Evolutionary conservation across 78 protist species (phyloP).

Genomic region (Speleostelium caveatum): DNA sequence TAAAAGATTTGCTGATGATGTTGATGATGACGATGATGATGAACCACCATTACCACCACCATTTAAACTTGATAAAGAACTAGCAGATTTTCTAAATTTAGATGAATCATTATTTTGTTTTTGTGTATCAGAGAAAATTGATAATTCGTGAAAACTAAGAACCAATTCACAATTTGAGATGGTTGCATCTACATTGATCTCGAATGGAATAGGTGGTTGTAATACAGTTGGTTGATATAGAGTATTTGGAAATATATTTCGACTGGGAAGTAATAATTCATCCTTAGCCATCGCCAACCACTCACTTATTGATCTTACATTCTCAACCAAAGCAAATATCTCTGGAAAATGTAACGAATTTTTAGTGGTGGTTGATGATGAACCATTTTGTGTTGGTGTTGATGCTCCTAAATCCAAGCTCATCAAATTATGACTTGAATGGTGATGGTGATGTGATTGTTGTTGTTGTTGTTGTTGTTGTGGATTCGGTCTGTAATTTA

Average conservation of each 20-base stretch:
- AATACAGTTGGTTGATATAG: constrained; percentile 39
- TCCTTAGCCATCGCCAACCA: constrained; percentile 61
- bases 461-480: no score
- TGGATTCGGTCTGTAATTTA: constrained; percentile 36
- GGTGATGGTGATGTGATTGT: no score
- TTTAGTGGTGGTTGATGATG: neutral
- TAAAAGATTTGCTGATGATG: neutral
- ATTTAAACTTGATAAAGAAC: constrained; percentile 9
- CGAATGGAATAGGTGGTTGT: constrained; percentile 59
- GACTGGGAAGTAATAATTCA: constrained; percentile 45
- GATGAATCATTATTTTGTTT: neutral
- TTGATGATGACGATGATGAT: neutral
- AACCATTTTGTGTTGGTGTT: neutral
- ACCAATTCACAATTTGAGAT: constrained; percentile 56
- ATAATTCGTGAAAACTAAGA: constrained; percentile 54
- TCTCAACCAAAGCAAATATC: constrained; percentile 37
- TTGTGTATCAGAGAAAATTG: constrained; percentile 6
- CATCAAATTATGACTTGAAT: neutral
- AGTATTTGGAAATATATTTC: constrained; percentile 50
- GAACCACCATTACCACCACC: neutral
- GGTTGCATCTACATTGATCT: constrained; percentile 43
- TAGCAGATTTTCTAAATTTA: neutral
- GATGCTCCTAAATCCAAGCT: neutral
- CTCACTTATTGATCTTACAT: constrained; percentile 34
- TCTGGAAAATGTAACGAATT: constrained; percentile 14